These are phyloP conservation scores for Pilasporangium apinafurcum DNA, from an alignment of 352 stramenopile species.

Conservation along the genomic window DNA sequence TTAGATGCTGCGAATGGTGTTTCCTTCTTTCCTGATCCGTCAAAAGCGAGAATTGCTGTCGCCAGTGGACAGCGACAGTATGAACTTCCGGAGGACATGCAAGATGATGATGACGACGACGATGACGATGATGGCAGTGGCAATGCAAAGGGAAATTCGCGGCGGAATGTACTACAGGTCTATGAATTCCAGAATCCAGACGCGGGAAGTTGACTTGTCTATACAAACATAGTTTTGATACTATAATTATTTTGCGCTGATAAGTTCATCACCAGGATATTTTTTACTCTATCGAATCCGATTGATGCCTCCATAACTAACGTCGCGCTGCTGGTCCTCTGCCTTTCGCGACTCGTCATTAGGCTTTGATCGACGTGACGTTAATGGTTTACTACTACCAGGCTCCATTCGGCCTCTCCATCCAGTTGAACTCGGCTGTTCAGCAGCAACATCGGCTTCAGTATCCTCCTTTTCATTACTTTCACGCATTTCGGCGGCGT, in stretches of 20 bases:
- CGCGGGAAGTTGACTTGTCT: conserved; percentile 4
- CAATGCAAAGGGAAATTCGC: not conserved
- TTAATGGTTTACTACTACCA: no score
- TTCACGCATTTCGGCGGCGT: conserved; percentile 17
- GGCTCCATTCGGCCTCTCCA: conserved; percentile 66
- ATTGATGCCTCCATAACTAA: conserved; percentile 51
- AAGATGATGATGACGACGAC: conserved; percentile 21
- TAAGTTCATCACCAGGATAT: not conserved
- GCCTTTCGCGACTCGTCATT: no score
- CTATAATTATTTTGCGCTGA: not conserved
- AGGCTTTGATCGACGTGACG: no score
- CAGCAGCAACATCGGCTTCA: conserved; percentile 1
- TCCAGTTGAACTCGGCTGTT: conserved; percentile 39
- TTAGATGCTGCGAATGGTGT: conserved; percentile 64
- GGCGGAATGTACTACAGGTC: conserved; percentile 30
- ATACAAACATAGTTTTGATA: conserved; percentile 2
- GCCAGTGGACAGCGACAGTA: conserved; percentile 66
- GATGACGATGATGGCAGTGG: not conserved
- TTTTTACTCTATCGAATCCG: conserved; percentile 28
- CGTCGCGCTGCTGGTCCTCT: conserved; percentile 16
- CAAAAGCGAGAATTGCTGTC: conserved; percentile 34
- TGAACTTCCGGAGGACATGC: conserved; percentile 53
- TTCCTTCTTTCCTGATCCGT: conserved; percentile 64
- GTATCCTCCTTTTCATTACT: conserved; percentile 3
- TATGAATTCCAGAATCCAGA: conserved; percentile 28